Evolutionary conservation across 495 filamentous ascomycete genomes (phyloP).

Genomic region (Aspergillus egyptiacus): DNA sequence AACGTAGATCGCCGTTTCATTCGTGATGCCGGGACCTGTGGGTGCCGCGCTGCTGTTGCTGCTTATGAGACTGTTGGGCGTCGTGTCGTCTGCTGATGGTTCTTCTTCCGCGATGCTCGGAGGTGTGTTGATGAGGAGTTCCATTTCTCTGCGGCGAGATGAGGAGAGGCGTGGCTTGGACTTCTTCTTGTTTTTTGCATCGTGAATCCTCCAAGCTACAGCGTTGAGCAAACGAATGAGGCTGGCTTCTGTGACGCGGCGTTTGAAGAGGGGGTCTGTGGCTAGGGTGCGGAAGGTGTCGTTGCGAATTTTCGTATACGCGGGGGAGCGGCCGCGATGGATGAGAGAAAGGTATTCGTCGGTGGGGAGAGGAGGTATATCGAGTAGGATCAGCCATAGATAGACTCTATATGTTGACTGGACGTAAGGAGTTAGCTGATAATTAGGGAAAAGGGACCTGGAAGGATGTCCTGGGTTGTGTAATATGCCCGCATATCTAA

Average conservation of each 20-base stretch:
- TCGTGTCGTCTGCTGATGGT: conserved; percentile 17
- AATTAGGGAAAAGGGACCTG: conserved; percentile 15
- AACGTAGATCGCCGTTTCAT: conserved; percentile 78
- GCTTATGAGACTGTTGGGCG: conserved; percentile 40
- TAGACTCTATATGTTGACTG: conserved; percentile 94
- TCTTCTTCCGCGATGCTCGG: conserved; percentile 44
- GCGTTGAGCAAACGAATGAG: conserved; percentile 95
- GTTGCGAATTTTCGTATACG: conserved; percentile 95
- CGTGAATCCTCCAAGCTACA: conserved; percentile 86
- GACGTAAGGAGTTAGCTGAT: conserved; percentile 10
- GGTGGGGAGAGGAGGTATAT: conserved; percentile 74
- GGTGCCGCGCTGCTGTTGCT: conserved; percentile 15
- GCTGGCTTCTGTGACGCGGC: conserved; percentile 90
- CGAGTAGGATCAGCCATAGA: conserved; percentile 87
- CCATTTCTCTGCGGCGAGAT: conserved; percentile 34
- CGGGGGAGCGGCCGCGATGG: conserved; percentile 86
- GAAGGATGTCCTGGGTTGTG: not conserved
- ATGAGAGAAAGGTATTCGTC: conserved; percentile 85
- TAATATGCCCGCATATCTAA: not conserved
- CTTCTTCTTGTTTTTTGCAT: conserved; percentile 51
- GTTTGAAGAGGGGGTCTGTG: conserved; percentile 91
- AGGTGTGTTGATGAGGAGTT: conserved; percentile 36
- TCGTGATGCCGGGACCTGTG: conserved; percentile 24
- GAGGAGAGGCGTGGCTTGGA: conserved; percentile 35
- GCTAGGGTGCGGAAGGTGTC: conserved; percentile 95